Base-by-base conservation (phyloP, 441 rosid species). In the Jatropha podagrica region DNA sequence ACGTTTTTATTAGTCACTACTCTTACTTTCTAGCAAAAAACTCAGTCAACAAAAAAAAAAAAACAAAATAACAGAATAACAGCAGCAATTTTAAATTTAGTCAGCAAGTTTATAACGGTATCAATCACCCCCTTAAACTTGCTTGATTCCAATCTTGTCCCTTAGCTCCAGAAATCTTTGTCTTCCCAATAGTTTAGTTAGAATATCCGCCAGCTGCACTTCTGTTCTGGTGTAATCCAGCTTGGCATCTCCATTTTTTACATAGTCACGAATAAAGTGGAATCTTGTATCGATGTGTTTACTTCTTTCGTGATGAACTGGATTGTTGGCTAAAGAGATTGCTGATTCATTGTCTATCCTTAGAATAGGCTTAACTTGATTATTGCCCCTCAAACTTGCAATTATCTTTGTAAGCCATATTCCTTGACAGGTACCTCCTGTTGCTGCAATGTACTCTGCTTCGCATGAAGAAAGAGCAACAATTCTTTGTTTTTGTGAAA, bases 71-170 rank as follows among this genome's bases (percentile, higher is more conserved):
- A 54, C 23, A 55, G 3, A 55, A 18, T 55, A 55, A 55, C 59
- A 17, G 59, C 23, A 55, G 59, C 59, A 51, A 51, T n/a, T 11
- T 11, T 51, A 51, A 51, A 55, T 17, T 55, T 55, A 55, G 59
- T 55, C 59, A 17, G 7, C 59, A 54, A 55, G 59, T 55, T 55
- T 55, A 55, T 55, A 55, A 55, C 32, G 2, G 32, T 0, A 27
- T 32, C 41, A 62, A 26, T 62, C 65, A 32, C 65, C 65, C 66
- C 66, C 66, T 62, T 38, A 62, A 62, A 62, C 66, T 62, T 62
- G 66, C 41, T 62, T 62, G 15, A 62, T 42, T 12, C 42, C 66
- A 62, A 62, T 62, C 66, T 62, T 27, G 66, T 62, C 65, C 41
- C 65, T 26, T 27, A 62, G 65, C 41, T 62, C 41, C 41, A 26